Base-by-base conservation (phyloP, 768 basidiomycete species). In the Mycena indigotica region DNA sequence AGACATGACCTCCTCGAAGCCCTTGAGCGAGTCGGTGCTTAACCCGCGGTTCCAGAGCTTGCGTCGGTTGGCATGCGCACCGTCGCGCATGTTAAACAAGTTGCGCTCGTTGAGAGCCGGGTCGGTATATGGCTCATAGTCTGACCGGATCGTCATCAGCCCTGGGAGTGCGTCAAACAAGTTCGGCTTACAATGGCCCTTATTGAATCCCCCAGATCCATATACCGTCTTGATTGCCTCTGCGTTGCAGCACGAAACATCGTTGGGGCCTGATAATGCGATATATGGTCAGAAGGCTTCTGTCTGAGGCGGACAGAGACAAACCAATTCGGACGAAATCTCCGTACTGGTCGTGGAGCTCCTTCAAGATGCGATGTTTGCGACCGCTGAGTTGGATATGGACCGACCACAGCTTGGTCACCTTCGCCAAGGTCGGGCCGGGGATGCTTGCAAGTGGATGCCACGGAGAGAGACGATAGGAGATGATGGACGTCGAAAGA, bases 301-400 rank as follows among this genome's bases (percentile, higher is more conserved):
- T 13, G 17, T 25, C 6, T n/a, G 35, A 19, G 19, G 10, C 21
- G 52, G 49, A 40, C 28, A 25, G 12, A 21, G 16, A 67, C 75
- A 52, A 53, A 83, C 85, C 85, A 28, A 81, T 76, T 62, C 86
- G 73, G 21, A 86, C 81, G 23, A 82, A 71, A 44, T 80, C 76
- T 4, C 86, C 86, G 50, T 85, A 86, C 51, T 71, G 72, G 26
- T 77, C 72, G 61, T 86, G 86, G n/a, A 84, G 66, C 17, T 65
- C 58, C 30, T 73, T 67, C 56, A 78, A 77, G 54, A 76, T 73
- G 2, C 71, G 63, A 60, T 84, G 78, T 46, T 81, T 79, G 56
- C 75, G 73, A 5, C 82, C 82, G 1, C 59, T 58, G 5, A 63
- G 60, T 13, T 72, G 69, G 4, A 75, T 53, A 52, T 70, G 70